Evolutionary conservation across 2,329 filamentous ascomycete genomes (phyloP), one percentile per base, ranked within the genome.

Genomic region (Fusarium verrucosum): DNA sequence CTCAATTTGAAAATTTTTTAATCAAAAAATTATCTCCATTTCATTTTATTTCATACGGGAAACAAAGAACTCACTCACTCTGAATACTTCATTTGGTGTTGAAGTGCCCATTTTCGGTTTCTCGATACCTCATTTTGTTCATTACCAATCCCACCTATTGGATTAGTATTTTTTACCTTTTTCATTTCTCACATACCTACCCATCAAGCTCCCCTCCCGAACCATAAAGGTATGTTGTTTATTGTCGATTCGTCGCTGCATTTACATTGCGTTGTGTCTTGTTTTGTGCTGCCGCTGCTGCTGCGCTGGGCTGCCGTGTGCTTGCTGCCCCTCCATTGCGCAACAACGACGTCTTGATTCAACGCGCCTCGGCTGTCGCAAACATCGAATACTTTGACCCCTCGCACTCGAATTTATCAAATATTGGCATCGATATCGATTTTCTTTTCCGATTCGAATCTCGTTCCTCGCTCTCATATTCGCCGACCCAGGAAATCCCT

Each of bases 1-100:
- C 69, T 70, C 69, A 67, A 68, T 71, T 70, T 58, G 66, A 65
- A 71, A 70, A 68, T 1, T 49, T 71, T 71, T 71, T 67, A 56
- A 66, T 57, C 41, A 32, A 56, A 64, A 63, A 61, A 61, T 43
- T 58, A 59, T 45, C 63, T 57, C 64, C 46, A 59, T 60, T 65
- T 46, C 52, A 40, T 50, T 37, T 45, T 35, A 50, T 56, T 62
- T 56, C n/a, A n/a, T n/a, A n/a, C n/a, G 45, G 43, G 41, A 49
- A 58, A 60, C 54, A 60, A 67, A 54, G 63, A 66, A 64, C 58
- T 32, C 49, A 64, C 58, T 32, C 49, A 41, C 45, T 46, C 55
- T 42, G 41, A 64, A 57, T 44, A 55, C 16, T 49, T 66, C 17
- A 49, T 32, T 46, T 50, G 57, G 55, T 50, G 57, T 65, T 61